Evolutionary conservation across 1,284 basidiomycete species (phyloP).

Genomic region (Megacollybia platyphylla): DNA sequence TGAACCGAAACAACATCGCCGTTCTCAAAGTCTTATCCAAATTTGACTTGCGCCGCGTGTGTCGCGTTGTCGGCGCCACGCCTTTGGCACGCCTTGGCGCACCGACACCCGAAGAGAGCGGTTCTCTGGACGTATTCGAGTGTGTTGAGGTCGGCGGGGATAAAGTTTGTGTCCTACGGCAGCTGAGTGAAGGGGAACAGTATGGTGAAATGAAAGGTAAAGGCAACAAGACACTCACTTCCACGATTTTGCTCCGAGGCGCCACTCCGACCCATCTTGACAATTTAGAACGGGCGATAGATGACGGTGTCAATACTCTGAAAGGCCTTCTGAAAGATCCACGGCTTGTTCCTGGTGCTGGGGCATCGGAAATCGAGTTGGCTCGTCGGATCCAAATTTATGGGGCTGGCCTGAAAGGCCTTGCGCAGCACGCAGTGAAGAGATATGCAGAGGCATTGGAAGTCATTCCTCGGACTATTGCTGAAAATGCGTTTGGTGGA

Average conservation of each 20-base stretch:
- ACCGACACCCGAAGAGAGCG: slow-evolving; percentile 93
- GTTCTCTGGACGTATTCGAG: slow-evolving; percentile 89
- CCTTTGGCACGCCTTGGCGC: slow-evolving; percentile 93
- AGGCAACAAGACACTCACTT: slow-evolving; percentile 69
- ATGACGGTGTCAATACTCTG: slow-evolving; percentile 96
- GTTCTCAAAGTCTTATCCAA: slow-evolving; percentile 97
- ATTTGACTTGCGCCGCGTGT: slow-evolving; percentile 91
- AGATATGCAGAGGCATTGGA: slow-evolving; percentile 86
- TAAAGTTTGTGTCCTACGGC: slow-evolving; percentile 92
- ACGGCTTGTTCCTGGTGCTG: slow-evolving; percentile 87
- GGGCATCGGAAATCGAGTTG: slow-evolving; percentile 89
- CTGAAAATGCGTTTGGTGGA: slow-evolving; percentile 89
- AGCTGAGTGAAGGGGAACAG: slow-evolving; percentile 52
- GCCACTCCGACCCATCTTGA: slow-evolving; percentile 93
- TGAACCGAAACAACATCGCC: slow-evolving; percentile 87
- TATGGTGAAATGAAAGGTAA: slow-evolving; percentile 38
- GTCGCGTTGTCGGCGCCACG: slow-evolving; percentile 92
- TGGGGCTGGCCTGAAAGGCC: slow-evolving; percentile 81
- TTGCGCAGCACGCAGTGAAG: slow-evolving; percentile 91
- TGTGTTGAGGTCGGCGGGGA: slow-evolving; percentile 96
- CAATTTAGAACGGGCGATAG: slow-evolving; percentile 91
- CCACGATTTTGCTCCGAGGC: slow-evolving; percentile 93
- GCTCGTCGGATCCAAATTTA: slow-evolving; percentile 76
- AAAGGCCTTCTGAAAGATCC: slow-evolving; percentile 88
- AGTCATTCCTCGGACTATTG: slow-evolving; percentile 86